phyloP scores from a whole-genome alignment of 345 rosid species.

The Lepidium didymum region DNA sequence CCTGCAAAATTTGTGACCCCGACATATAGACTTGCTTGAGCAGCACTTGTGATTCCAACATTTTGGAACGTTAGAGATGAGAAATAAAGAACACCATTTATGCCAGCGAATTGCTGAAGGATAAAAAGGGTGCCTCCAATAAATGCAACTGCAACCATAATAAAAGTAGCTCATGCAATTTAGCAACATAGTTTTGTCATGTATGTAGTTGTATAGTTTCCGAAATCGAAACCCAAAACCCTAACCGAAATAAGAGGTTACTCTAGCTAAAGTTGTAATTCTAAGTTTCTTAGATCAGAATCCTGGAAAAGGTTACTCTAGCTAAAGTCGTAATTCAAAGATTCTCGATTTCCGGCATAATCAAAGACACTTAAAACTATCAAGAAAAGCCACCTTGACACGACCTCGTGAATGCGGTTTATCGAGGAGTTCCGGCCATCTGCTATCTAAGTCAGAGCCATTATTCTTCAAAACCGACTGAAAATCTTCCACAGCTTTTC shows the following conservation, averaged over 20 bases:
- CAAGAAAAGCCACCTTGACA: conserved; percentile 37
- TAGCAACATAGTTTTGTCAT: neutral
- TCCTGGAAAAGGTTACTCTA: neutral
- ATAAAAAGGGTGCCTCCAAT: conserved; percentile 62
- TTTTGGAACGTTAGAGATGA: conserved; percentile 68
- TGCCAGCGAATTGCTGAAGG: conserved; percentile 82
- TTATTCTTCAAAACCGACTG: conserved; percentile 47
- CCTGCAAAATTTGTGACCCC: conserved; percentile 74
- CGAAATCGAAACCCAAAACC: too few relatives aligned
- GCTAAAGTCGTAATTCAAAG: neutral
- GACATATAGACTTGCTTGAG: conserved; percentile 55
- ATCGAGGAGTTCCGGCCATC: conserved; percentile 66
- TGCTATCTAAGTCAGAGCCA: conserved; percentile 43
- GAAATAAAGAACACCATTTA: conserved; percentile 80
- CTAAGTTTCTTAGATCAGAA: neutral
- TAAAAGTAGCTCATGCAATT: neutral
- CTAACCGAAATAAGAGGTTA: too few relatives aligned
- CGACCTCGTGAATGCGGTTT: conserved; percentile 80
- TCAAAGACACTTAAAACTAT: neutral
- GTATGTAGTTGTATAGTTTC: neutral
- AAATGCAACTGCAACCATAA: conserved; percentile 51
- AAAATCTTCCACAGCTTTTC: conserved; percentile 48
- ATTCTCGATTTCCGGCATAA: neutral
- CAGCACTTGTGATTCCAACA: conserved; percentile 55
- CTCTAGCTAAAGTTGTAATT: neutral